phyloP scores from a whole-genome alignment of 2,329 filamentous ascomycete species.

The Sclerotinia borealis region DNA sequence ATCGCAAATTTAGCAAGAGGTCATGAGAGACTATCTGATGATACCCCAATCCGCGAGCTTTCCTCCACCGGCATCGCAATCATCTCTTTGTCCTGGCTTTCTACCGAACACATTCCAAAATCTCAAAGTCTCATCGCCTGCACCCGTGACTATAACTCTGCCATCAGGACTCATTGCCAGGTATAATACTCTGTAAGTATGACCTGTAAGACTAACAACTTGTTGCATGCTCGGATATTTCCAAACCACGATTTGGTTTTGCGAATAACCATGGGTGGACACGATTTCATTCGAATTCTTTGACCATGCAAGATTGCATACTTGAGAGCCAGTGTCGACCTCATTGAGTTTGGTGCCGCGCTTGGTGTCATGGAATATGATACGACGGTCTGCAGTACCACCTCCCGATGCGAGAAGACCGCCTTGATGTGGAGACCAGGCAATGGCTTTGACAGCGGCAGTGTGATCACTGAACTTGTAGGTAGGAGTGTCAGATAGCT shows the following conservation, averaged over 20 bases:
- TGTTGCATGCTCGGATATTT: slow-evolving; percentile 99
- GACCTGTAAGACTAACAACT: slow-evolving; percentile 88
- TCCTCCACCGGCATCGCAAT: slow-evolving; percentile 57
- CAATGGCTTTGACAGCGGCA: slow-evolving; percentile 93
- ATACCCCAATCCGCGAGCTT: slow-evolving; percentile 73
- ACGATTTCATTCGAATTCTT: slow-evolving; percentile 98
- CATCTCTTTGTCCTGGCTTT: slow-evolving; percentile 62
- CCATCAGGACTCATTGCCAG: slow-evolving; percentile 97
- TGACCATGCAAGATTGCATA: slow-evolving; percentile 97
- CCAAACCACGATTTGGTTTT: slow-evolving; percentile 99
- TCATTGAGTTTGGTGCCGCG: slow-evolving; percentile 77
- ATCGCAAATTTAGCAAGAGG: neutral
- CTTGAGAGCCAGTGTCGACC: slow-evolving; percentile 93
- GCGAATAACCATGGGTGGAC: slow-evolving; percentile 92
- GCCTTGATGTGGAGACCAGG: slow-evolving; percentile 95
- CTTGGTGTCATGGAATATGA: slow-evolving; percentile 96
- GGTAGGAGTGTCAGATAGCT: slow-evolving; percentile 81
- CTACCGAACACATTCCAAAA: slow-evolving; percentile 97
- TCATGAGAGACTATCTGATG: slow-evolving; percentile 53
- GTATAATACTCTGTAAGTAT: slow-evolving; percentile 94
- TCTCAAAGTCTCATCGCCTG: slow-evolving; percentile 88
- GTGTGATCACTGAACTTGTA: slow-evolving; percentile 95
- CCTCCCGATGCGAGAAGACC: slow-evolving; percentile 92
- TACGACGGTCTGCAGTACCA: slow-evolving; percentile 89
- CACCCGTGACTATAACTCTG: slow-evolving; percentile 87